Evolutionary conservation across 257 asterid genomes (phyloP).

Genomic region (Solanum arcanum): DNA sequence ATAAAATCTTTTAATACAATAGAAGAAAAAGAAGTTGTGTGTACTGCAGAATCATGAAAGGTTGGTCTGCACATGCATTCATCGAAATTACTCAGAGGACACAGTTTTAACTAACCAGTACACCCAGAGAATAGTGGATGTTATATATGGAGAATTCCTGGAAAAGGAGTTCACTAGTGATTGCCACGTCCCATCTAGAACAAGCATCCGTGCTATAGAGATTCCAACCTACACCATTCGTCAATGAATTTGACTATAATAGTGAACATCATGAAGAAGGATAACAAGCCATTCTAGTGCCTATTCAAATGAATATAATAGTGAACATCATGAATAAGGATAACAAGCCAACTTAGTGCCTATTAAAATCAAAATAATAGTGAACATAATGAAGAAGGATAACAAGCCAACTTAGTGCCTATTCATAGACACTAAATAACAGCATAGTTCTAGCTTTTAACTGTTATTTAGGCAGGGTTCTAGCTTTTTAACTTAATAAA

Average conservation of each 20-base stretch:
- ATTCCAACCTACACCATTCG: slow-evolving; percentile 63
- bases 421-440: neutral
- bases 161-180: slow-evolving; percentile 60
- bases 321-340: neutral
- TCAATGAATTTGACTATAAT: neutral
- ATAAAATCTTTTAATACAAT: neutral
- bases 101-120: slow-evolving; percentile 55
- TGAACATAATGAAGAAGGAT: neutral
- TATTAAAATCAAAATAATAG: no score
- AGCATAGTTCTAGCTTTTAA: neutral
- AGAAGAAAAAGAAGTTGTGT: neutral
- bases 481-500: neutral
- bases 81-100: neutral
- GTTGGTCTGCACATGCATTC: neutral
- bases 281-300: neutral
- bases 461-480: neutral
- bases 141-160: slow-evolving; percentile 55
- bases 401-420: neutral
- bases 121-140: slow-evolving; percentile 73
- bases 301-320: neutral
- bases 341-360: neutral
- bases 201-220: slow-evolving; percentile 59
- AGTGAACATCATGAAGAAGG: neutral
- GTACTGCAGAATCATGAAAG: neutral
- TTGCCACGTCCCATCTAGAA: slow-evolving; percentile 75